Percentiles rank a stretch among this genome's conserved stretches.
Conservation (phyloP, 2,329 filamentous ascomycete species). For the Aspergillus ruber region DNA sequence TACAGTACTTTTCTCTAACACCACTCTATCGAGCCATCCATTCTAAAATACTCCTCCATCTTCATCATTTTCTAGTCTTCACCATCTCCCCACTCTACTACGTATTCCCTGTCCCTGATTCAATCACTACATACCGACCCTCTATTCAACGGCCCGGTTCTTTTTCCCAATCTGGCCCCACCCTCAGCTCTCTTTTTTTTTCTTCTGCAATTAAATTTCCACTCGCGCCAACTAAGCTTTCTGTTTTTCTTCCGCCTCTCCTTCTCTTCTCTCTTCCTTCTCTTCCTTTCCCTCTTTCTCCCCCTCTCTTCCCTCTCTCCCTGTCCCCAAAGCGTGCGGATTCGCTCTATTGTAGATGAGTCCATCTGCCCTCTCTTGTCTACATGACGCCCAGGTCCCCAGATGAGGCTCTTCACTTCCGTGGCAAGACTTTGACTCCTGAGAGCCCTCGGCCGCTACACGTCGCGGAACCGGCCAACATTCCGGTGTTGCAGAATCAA, state of each 20-base stretch:
- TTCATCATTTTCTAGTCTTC: no score
- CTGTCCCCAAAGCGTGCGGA: slow-evolving; percentile 2
- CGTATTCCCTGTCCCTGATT: no score
- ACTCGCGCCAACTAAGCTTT: not conserved
- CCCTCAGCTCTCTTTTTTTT: slow-evolving; percentile 25
- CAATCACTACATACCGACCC: no score
- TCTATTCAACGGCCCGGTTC: slow-evolving; percentile 11
- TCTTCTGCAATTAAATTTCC: not conserved
- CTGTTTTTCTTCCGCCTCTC: not conserved
- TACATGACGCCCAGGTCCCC: slow-evolving; percentile 51
- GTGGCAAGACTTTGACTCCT: slow-evolving; percentile 60
- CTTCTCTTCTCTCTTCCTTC: slow-evolving; percentile 1
- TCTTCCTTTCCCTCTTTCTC: slow-evolving; percentile 1
- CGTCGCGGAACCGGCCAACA: slow-evolving; percentile 60
- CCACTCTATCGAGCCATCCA: no score
- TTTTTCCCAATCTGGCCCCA: slow-evolving; percentile 30
- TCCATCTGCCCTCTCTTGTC: slow-evolving; percentile 30
- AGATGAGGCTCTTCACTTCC: slow-evolving; percentile 51
- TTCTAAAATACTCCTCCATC: no score
- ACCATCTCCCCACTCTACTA: no score
- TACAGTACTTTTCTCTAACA: no score
- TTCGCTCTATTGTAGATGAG: slow-evolving; percentile 33
- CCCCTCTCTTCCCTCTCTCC: not conserved
- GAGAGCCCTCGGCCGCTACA: slow-evolving; percentile 66
- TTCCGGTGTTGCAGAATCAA: slow-evolving; percentile 64